Base-by-base conservation (phyloP, 2,329 filamentous ascomycete species). In the Neofusicoccum laricinum region DNA sequence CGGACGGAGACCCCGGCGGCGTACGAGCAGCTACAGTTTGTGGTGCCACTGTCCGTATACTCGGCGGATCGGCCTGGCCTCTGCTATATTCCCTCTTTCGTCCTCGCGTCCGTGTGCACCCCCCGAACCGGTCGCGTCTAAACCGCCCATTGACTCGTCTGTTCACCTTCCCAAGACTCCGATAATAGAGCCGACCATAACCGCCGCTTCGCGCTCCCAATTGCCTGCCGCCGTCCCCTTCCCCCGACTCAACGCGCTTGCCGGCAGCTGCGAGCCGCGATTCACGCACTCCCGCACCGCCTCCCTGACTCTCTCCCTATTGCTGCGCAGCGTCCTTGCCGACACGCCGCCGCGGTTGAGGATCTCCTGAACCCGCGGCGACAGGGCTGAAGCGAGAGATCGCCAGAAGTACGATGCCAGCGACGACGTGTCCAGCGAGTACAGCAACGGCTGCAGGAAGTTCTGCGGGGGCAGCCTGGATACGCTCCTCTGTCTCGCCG, bases 401-500 rank as follows among this genome's bases (percentile, higher is more conserved):
- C 95, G 86, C 93, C 95, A 99, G 79, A 97, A 99, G 75, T 94
- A 96, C 0, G 91, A 94, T 1, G 92, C 88, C 15, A 99, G 81
- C 1, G 91, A 95, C 0, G 91, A 87, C 0, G 93, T 97, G 76
- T 98, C 95, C 7, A 99, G 85, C n/a, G 89, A 83, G 11, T 85
- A 80, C 8, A 96, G 84, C 0, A 97, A 80, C 0, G 89, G 89
- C 64, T 89, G 85, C 0, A 97, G 82, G 46, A 97, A 84, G 64
- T 86, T 86, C 53, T 71, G 64, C 32, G 71, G 64, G 32, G 73
- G 61, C 10, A 38, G 46, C 68, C 50, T 81, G 85, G 2, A 72
- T 66, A 19, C 77, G 72, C 4, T 72, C 71, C 51, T 79, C 75
- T 49, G 81, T 73, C 49, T 36, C 25, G 15, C 48, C 21, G 48